These are phyloP conservation scores for Phytophthora niederhauseri DNA, from an alignment of 352 stramenopile species.

Conservation along the genomic window DNA sequence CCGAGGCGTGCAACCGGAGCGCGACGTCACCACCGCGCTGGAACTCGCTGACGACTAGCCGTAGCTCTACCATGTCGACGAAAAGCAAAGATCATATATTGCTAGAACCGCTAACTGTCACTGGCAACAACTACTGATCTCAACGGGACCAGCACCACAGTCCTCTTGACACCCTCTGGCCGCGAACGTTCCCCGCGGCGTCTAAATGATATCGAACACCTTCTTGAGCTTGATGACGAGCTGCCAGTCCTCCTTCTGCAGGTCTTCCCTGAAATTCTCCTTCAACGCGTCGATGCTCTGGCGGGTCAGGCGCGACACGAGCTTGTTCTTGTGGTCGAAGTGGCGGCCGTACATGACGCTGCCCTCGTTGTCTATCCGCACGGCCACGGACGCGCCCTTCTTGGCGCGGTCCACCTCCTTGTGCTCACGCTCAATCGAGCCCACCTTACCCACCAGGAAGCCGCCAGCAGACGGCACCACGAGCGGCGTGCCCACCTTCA, in stretches of 20 bases:
- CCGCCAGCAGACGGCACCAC: conserved; percentile 73
- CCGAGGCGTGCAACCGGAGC: conserved; percentile 2
- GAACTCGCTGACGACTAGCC: conserved; percentile 20
- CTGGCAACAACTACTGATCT: conserved; percentile 24
- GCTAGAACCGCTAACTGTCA: conserved; percentile 24
- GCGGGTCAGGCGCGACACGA: conserved; percentile 89
- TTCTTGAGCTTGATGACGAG: conserved; percentile 99
- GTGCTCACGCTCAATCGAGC: conserved; percentile 97
- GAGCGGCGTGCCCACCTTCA: conserved; percentile 98
- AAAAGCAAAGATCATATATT: conserved; percentile 36
- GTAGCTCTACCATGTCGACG: conserved; percentile 26
- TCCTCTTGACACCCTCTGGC: conserved; percentile 21
- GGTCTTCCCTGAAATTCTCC: conserved; percentile 98
- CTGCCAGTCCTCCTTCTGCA: conserved; percentile 98
- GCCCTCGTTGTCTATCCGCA: conserved; percentile 97
- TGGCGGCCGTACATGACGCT: conserved; percentile 98
- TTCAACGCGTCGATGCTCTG: conserved; percentile 99
- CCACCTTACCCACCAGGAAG: conserved; percentile 95
- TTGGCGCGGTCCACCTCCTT: conserved; percentile 95
- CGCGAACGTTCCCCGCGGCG: conserved; percentile 17
- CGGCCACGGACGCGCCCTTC: conserved; percentile 94
- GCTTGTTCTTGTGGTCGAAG: conserved; percentile 94
- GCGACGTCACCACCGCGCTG: conserved; percentile 8
- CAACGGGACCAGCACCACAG: conserved; percentile 4
- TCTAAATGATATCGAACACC: conserved; percentile 98